Evolutionary conservation across 768 basidiomycete genomes (phyloP), one percentile per base, ranked within the genome.

Genomic region (Xerocomellus amylosporus): DNA sequence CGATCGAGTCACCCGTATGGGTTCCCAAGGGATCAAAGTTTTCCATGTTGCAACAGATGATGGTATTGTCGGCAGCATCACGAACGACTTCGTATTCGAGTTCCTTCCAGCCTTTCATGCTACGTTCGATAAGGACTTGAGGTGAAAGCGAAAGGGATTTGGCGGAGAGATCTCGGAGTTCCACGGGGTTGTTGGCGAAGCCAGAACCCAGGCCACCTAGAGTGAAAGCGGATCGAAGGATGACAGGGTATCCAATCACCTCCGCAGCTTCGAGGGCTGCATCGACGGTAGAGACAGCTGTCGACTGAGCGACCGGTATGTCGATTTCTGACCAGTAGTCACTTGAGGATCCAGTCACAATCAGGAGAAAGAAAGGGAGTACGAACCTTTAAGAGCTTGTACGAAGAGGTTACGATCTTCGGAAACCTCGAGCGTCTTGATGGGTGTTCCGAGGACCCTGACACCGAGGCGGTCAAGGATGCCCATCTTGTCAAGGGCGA

Each of bases 81-180:
- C 97, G 89, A 65, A 98, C 97, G 58, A 99, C 97, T 71, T 99
- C 97, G 63, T 98, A 99, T 74, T 99, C 97, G 58, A 98, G 81
- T 75, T 99, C 97, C 71, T 99, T 99, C 97, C 97, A 99, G 30
- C 97, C 97, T 74, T 98, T 98, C 88, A 99, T 90, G 62, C 89
- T 92, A 46, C 94, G 89, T 75, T 98, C 97, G 59, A 99, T 94
- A 53, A 99, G 81, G 41, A 98, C 91, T 71, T 98, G 97, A 44
- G 97, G 96, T 61, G 87, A 90, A 28, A 98, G 79, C 67, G 86
- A 86, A 49, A 99, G 82, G 67, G 87, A 84, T 73, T 91, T 96
- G 22, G 97, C 95, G 40, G 93, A 84, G 22, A 99, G 79, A 72
- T 99, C 95, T 53, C 93, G 88, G 52, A 99, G 76, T 77, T 99